Evolutionary conservation across 257 asterid genomes (phyloP), one percentile per base, ranked within the genome.

Genomic region (Coffea eugenioides): DNA sequence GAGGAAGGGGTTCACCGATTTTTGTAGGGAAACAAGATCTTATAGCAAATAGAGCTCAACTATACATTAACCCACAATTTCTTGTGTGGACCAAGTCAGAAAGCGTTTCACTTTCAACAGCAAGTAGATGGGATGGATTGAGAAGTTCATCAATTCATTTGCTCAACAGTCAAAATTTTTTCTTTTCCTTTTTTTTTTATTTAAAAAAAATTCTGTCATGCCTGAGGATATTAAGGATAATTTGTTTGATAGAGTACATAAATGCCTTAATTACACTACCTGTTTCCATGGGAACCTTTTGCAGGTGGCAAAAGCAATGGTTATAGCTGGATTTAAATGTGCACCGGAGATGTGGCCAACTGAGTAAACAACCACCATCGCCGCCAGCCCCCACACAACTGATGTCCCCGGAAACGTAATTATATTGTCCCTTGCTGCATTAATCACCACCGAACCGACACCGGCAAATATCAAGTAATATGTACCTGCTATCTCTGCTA

Each of bases 261-360:
- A 39, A 39, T 3, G 2, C 41, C 41, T 39, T 39, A 39, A 16
- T 18, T 46, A 23, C 14, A 31, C 25, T 57, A 86, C 89, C 83
- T 83, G 85, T 79, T 86, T 86, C 89, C 89, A 85, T 27, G 89
- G 89, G 62, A 85, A 85, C 74, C 89, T 83, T 77, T 75, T 78
- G 76, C 79, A 57, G 51, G 85, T 64, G 45, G 89, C 89, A 51
- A 85, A 83, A 49, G 89, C 87, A 78, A 85, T 85, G 16, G 89
- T 85, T 20, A 85, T 87, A 12, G 89, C 79, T 34, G 89, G 89
- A 3, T 85, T 85, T 18, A 85, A 76, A 78, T 85, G 88, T 3
- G 88, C 88, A 27, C 87, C 87, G 51, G 88, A 85, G 69, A 85
- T 85, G 21, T 85, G 88, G 2, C 88, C 88, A 18, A 83, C 84